These are phyloP conservation scores for Acer negundo DNA, from an alignment of 345 rosid species.

Conservation along the genomic window DNA sequence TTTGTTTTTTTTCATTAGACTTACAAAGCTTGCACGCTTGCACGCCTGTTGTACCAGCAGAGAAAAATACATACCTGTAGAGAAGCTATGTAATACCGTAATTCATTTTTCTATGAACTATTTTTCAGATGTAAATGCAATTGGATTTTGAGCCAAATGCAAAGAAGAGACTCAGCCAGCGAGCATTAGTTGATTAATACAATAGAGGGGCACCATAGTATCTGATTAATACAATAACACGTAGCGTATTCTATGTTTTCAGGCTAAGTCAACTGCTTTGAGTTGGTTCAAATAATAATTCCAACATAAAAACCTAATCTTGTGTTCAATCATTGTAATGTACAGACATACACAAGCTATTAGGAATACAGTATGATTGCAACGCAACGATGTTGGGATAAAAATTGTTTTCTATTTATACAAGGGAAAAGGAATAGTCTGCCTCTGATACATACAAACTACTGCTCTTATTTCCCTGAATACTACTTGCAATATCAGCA, in stretches of 20 bases:
- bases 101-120: no score
- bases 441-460: constrained; percentile 7
- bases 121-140: no score
- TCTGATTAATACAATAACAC: no score
- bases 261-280: not conserved
- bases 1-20: no score
- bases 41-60: no score
- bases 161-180: no score
- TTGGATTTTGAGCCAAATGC: no score
- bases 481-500: not conserved
- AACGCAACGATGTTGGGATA: not conserved
- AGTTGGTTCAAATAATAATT: not conserved
- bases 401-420: constrained; percentile 7
- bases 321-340: not conserved
- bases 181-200: no score
- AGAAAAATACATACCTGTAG: no score
- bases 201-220: no score
- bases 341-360: not conserved
- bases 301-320: not conserved
- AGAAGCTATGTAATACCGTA: no score
- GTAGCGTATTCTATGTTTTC: not conserved
- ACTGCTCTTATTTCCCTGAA: not conserved
- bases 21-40: no score
- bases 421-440: not conserved
- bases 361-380: not conserved